Conservation (phyloP, 2,329 filamentous ascomycete genomes). For the Diaporthe amygdali region DNA sequence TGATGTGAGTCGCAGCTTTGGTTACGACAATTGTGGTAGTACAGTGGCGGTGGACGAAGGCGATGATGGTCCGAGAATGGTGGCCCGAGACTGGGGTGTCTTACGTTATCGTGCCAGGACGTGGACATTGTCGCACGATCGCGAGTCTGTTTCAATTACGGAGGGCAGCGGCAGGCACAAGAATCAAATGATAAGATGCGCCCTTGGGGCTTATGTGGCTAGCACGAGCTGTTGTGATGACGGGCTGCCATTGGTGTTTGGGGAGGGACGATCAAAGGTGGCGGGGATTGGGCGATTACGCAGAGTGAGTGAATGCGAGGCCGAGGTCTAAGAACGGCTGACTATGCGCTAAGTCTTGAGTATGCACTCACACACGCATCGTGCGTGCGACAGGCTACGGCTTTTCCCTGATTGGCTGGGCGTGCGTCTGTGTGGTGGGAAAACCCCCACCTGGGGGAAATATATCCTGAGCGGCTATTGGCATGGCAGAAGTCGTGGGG, state of each 20-base stretch:
- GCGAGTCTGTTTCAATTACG: slow-evolving; percentile 5
- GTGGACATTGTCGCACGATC: slow-evolving; percentile 12
- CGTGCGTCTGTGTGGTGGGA: not conserved
- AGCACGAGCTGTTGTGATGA: not conserved
- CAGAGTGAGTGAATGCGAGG: slow-evolving; percentile 11
- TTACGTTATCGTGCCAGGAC: not conserved
- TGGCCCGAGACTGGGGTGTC: not conserved
- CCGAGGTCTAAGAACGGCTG: not conserved
- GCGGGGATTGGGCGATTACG: slow-evolving; percentile 3
- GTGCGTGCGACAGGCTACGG: not conserved
- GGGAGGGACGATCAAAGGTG: not conserved
- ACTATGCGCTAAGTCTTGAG: not conserved
- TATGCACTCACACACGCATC: not conserved
- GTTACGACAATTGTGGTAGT: not conserved
- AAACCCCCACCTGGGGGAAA: not conserved
- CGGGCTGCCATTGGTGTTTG: slow-evolving; percentile 1
- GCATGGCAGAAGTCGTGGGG: not conserved
- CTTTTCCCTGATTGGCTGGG: slow-evolving; percentile 4
- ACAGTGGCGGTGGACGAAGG: not conserved
- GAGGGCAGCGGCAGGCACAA: slow-evolving; percentile 7
- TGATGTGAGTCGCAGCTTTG: not conserved
- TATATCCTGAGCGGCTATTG: slow-evolving; percentile 6
- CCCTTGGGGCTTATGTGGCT: not conserved
- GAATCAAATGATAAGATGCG: not conserved
- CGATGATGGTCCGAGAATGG: not conserved